Evolutionary conservation across 129 eudicot genomes (phyloP).

Genomic region (Tagetes erecta): DNA sequence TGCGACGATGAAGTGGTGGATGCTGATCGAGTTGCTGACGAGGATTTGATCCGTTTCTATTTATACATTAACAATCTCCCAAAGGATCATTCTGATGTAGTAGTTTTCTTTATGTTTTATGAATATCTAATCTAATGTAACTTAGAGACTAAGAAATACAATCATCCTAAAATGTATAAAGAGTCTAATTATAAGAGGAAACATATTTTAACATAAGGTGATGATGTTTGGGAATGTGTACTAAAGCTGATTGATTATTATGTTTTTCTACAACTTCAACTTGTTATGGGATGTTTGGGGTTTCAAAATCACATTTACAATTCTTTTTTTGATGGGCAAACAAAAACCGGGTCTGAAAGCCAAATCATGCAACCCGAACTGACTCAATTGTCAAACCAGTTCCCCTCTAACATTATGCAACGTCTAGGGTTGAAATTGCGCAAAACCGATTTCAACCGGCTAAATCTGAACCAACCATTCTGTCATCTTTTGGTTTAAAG

Average conservation of each 20-base stretch:
- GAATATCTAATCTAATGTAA: conserved; percentile 61
- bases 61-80: conserved; percentile 72
- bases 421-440: too few relatives aligned
- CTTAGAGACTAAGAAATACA: conserved; percentile 12
- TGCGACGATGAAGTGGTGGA: conserved; percentile 71
- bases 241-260: not conserved
- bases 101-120: conserved; percentile 71
- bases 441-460: too few relatives aligned
- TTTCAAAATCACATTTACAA: too few relatives aligned
- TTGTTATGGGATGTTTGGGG: too few relatives aligned
- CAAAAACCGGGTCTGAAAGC: too few relatives aligned
- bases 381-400: too few relatives aligned
- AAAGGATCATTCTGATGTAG: conserved; percentile 71
- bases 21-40: conserved; percentile 55
- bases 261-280: too few relatives aligned
- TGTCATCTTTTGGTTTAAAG: too few relatives aligned
- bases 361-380: too few relatives aligned
- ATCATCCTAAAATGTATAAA: conserved; percentile 57
- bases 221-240: not conserved
- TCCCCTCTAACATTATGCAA: too few relatives aligned
- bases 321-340: too few relatives aligned
- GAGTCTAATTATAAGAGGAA: conserved; percentile 22
- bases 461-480: too few relatives aligned
- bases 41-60: conserved; percentile 66
- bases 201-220: not conserved